Conservation (phyloP, 352 stramenopile species). For the Globisporangium orthogonon region DNA sequence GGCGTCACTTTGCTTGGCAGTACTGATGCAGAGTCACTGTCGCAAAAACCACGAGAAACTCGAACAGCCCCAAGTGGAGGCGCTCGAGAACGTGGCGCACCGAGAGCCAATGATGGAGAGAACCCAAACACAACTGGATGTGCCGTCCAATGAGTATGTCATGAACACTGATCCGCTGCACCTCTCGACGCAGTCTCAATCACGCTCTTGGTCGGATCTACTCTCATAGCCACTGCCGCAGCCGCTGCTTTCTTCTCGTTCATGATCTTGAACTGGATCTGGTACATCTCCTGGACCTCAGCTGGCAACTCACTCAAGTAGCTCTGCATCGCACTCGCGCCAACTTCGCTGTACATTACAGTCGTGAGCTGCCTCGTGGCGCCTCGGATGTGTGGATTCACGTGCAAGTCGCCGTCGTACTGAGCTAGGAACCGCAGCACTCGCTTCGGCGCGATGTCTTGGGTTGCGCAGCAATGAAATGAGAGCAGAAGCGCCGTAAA, state of each 20-base stretch:
- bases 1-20: not conserved
- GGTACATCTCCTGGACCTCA: constrained; percentile 4
- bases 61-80: not conserved
- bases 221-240: not conserved
- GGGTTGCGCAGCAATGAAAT: constrained; percentile 41
- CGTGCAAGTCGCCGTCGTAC: constrained; percentile 24
- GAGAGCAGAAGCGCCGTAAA: constrained; percentile 26
- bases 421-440: constrained; percentile 30
- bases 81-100: not conserved
- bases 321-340: constrained; percentile 15
- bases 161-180: not conserved
- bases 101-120: constrained; percentile 9
- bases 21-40: not conserved
- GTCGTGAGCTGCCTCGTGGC: constrained; percentile 31
- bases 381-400: constrained; percentile 32
- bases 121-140: constrained; percentile 13
- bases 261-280: constrained; percentile 1
- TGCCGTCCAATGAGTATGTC: constrained; percentile 3
- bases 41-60: not conserved
- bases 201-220: constrained; percentile 3
- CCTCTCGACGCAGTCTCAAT: constrained; percentile 1
- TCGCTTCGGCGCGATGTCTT: constrained; percentile 33
- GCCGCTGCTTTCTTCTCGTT: not conserved
- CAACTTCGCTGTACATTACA: constrained; percentile 28
- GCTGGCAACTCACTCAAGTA: constrained; percentile 1